Base-by-base conservation (phyloP, 371 early-diverging fungal species). In the Mortierella sp. region DNA sequence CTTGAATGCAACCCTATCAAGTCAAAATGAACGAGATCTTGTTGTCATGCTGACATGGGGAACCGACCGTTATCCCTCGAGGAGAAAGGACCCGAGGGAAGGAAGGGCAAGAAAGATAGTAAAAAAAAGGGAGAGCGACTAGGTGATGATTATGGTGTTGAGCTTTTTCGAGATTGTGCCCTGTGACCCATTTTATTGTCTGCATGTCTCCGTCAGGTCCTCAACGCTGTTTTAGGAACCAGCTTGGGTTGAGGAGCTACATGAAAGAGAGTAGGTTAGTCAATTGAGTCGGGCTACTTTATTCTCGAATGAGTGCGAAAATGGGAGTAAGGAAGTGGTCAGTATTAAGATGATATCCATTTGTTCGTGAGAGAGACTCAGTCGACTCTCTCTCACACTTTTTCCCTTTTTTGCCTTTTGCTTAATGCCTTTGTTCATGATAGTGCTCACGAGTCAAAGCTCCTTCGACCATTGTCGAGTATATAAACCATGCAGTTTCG, bases 321-420 rank as follows among this genome's bases (percentile, higher is more conserved):
- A 5, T 38, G 3, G 6, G 6, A 19, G 19, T 63, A 31, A 7
- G 34, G 7, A 31, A 31, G 63, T 16, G 63, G 2, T 31, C 34
- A 42, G 68, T 38, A 65, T 65, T 65, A 10, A 24, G 68, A 73
- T 73, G 52, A 34, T 48, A 9, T 44, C 24, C 63, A 14, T 19
- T 47, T 60, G 26, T 7, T 3, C 10, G 31, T 2, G 47, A 14
- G 21, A 42, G 68, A 68, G 42, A 68, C 38, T 68, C 48, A 48
- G 16, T 42, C 50, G 44, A 31, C 76, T 68, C 65, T 47, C 50
- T 50, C 75, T 65, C 52, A 19, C 50, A 31, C 65, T 65, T 14
- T 31, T 63, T 11, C 28, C 48, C 28, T 31, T 28, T 68, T 28
- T 75, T 31, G 6, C 38, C 28, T 21, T n/a, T 21, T 31, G 48